Evolutionary conservation across 2,329 filamentous ascomycete species (phyloP), one percentile per base, ranked within the genome.

Genomic region (Triangularia setosa): DNA sequence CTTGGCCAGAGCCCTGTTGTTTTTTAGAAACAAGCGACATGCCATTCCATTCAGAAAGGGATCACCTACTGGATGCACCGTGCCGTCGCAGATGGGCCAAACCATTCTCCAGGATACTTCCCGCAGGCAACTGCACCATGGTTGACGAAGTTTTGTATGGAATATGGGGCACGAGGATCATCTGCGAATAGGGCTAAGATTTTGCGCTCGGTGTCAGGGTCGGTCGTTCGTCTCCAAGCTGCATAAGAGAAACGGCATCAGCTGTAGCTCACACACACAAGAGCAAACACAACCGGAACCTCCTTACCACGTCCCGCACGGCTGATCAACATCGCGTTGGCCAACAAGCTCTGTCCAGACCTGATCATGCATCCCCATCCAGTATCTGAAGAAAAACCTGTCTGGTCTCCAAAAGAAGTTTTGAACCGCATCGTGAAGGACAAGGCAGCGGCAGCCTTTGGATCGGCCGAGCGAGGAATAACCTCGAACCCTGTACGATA

Each of bases 341-440:
- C 94, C 52, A 99, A 81, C 25, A 99, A 82, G 72, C 92, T 94
- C 79, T 99, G 95, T 3, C 95, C 95, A 5, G 94, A 97, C 65
- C 95, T 84, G 71, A 99, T 98, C 95, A 99, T 99, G 74, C 95
- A 99, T 0, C 95, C 95, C 93, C 96, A 99, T 60, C 95, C 95
- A 9, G 92, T 93, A 75, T 99, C 95, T 1, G 92, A 94, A 11
- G 92, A 90, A 77, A 98, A 99, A 4, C 91, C 93, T 25, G 83
- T 83, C 64, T 91, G 86, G 58, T 97, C 92, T 11, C 87, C 84
- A 5, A 98, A 79, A 72, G 92, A 90, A 61, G 83, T 93, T 72
- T 93, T 90, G 70, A 98, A 81, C 59, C 93, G 89, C 77, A 96
- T 94, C 1, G 91, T 82, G 64, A 98, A 86, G 3, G 92, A 96